Conservation (phyloP, 305 asterid species). For the Petunia hybrid region DNA sequence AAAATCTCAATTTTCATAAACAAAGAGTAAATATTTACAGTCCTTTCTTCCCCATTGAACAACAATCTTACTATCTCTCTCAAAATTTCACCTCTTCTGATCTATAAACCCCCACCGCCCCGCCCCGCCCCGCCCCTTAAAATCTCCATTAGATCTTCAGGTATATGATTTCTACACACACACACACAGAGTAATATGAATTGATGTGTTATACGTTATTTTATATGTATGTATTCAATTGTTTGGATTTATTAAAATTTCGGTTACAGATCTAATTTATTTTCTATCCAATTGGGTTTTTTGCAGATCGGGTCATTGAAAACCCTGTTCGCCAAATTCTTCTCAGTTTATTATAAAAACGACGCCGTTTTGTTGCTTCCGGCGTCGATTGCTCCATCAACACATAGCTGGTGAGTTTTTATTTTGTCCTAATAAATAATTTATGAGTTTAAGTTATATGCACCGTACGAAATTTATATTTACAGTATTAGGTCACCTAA, state of each 20-base stretch:
- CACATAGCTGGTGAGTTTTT: background rate
- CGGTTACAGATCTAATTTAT: background rate
- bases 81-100: slow-evolving; percentile 1
- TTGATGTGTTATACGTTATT: background rate
- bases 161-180: background rate
- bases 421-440: too few species aligned
- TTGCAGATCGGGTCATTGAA: slow-evolving; percentile 21
- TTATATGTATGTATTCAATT: slow-evolving; percentile 19
- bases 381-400: background rate
- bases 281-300: background rate
- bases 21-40: slow-evolving; percentile 9
- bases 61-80: slow-evolving; percentile 4
- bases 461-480: too few species aligned
- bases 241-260: background rate
- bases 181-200: too few species aligned
- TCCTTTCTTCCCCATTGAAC: background rate
- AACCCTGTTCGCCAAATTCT: background rate
- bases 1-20: background rate
- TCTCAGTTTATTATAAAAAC: background rate
- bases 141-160: background rate
- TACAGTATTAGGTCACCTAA: too few species aligned
- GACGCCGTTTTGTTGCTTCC: background rate
- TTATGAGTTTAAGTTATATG: too few species aligned
- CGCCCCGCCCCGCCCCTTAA: background rate
- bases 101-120: background rate